Conservation (phyloP, 352 stramenopile species). For the Phytophthora pini region DNA sequence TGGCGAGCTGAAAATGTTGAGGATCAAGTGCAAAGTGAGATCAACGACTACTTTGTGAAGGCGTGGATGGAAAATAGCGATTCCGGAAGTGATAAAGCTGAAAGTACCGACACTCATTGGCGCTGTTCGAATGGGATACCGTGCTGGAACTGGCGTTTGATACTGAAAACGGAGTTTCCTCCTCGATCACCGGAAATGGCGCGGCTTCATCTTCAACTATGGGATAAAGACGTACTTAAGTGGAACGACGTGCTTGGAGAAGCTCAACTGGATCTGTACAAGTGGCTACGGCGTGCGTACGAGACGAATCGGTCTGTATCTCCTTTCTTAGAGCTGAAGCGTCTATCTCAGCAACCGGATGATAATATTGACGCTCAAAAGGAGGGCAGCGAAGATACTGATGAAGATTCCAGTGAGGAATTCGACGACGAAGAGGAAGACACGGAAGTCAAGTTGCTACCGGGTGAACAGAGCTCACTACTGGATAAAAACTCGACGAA, state of each 20-base stretch:
- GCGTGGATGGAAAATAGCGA: conserved; percentile 82
- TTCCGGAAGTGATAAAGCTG: conserved; percentile 25
- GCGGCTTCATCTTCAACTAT: conserved; percentile 91
- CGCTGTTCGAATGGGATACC: conserved; percentile 90
- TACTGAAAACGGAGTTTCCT: conserved; percentile 87
- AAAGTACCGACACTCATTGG: conserved; percentile 92
- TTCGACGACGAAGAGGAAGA: conserved; percentile 25
- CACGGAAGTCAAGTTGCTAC: background rate
- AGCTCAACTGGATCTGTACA: conserved; percentile 85
- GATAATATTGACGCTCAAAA: background rate
- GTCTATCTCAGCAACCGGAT: conserved; percentile 15
- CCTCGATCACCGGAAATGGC: conserved; percentile 79
- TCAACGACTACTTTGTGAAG: conserved; percentile 94
- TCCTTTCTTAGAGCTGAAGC: conserved; percentile 74
- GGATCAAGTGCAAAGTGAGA: conserved; percentile 74
- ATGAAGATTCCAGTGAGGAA: background rate
- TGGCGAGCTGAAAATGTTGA: conserved; percentile 90
- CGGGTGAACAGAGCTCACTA: background rate
- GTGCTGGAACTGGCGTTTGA: conserved; percentile 94
- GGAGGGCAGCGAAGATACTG: background rate
- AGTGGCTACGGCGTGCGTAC: conserved; percentile 74
- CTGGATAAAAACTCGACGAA: too few species aligned
- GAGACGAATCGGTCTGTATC: conserved; percentile 60
- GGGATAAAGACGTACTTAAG: conserved; percentile 94
- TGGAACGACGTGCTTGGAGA: conserved; percentile 93